Evolutionary conservation across 768 basidiomycete species (phyloP).

Genomic region (Termitomyces sp.): DNA sequence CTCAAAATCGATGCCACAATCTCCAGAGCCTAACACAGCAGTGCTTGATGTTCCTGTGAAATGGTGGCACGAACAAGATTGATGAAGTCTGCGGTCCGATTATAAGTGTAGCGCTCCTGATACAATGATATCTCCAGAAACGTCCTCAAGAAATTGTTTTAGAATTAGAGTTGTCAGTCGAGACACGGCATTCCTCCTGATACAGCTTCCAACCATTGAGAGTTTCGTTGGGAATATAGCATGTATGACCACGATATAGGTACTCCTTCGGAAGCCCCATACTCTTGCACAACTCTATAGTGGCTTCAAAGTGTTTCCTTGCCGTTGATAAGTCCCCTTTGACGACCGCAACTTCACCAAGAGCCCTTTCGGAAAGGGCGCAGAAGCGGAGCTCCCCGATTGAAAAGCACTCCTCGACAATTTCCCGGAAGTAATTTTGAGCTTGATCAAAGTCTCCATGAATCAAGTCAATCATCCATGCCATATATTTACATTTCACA

Average conservation of each 20-base stretch:
- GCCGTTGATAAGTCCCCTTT: not conserved
- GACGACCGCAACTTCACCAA: conserved; percentile 5
- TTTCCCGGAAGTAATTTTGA: not conserved
- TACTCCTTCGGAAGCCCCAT: not conserved
- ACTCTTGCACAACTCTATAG: not conserved
- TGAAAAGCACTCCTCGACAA: not conserved
- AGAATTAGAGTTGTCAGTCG: too few relatives aligned
- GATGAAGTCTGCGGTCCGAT: too few relatives aligned
- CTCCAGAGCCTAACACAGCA: too few relatives aligned
- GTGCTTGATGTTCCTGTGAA: too few relatives aligned
- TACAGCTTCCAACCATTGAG: conserved; percentile 5
- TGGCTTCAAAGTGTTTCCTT: not conserved
- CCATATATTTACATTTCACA: not conserved
- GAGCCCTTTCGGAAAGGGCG: conserved; percentile 2
- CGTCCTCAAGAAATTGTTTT: too few relatives aligned
- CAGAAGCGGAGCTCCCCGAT: not conserved
- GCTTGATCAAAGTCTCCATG: not conserved
- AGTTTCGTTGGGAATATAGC: not conserved
- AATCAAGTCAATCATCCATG: conserved; percentile 2
- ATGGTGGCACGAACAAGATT: too few relatives aligned
- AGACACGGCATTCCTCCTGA: not conserved
- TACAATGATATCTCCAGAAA: too few relatives aligned
- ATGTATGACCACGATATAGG: not conserved
- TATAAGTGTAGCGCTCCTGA: too few relatives aligned
- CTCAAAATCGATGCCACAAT: too few relatives aligned